Conservation (phyloP, 257 asterid genomes). For the Salvia rosmarinus region DNA sequence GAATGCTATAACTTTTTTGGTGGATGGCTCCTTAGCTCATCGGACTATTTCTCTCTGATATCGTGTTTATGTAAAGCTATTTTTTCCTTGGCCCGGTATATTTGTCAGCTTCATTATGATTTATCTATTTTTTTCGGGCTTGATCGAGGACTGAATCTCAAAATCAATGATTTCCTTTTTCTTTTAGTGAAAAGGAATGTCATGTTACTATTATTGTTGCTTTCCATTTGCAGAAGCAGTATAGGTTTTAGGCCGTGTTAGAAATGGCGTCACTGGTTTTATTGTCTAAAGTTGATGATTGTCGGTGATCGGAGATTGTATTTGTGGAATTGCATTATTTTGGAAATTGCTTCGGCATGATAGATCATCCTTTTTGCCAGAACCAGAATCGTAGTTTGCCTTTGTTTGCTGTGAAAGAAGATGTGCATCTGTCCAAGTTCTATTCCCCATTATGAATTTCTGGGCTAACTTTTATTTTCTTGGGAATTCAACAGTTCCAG, state of each 20-base stretch:
- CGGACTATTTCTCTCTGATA: constrained; percentile 1
- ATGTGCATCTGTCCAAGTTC: not conserved
- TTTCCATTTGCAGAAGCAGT: not conserved
- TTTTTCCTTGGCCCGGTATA: not conserved
- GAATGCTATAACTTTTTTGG: not conserved
- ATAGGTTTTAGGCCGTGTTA: not conserved
- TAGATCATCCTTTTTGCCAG: not conserved
- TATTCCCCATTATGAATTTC: not conserved
- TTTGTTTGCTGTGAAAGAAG: not conserved
- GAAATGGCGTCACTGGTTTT: not conserved
- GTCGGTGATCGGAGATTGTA: constrained; percentile 20
- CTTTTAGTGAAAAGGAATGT: not conserved
- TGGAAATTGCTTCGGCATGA: constrained; percentile 1
- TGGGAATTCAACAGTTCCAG: constrained; percentile 49
- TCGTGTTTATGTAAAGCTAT: too few species aligned
- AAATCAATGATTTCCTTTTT: not conserved
- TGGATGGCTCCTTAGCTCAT: not conserved
- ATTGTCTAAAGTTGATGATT: constrained; percentile 9
- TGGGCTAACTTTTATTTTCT: constrained; percentile 21
- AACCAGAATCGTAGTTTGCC: not conserved
- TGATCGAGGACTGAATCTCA: not conserved
- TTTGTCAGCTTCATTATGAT: constrained; percentile 19
- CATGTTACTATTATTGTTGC: not conserved
- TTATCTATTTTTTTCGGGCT: not conserved
- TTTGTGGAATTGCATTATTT: constrained; percentile 2